Base-by-base conservation (phyloP, 306 rosid genomes). In the Malus orientalis region DNA sequence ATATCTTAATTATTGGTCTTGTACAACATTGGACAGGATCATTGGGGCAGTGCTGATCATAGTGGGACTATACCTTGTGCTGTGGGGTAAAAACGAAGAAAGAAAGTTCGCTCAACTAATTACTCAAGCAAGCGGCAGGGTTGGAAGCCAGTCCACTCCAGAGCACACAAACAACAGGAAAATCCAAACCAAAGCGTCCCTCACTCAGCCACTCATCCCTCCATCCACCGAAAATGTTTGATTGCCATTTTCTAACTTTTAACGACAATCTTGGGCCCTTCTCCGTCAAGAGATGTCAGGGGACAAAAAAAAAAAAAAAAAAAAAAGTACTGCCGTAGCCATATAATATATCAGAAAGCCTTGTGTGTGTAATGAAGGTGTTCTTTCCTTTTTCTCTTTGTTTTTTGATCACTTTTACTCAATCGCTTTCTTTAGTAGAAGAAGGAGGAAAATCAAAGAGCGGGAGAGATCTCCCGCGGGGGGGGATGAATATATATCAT, bases 1-100 rank as follows among this genome's bases (percentile, higher is more conserved):
- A 64, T 75, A 64, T 36, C 55, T 49, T 49, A 49, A 49, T 14
- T 49, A 49, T 14, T 49, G 55, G 20, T 15, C 55, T 1, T 49
- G 20, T 49, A 49, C 8, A 49, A 59, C 2, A 27, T 62, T 65
- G 81, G 68, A 71, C 82, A 95, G 99, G 91, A 92, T 95, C 57
- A 90, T 95, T 60, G 99, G 99, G 75, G 99, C 99, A 67, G 85
- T 81, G 61, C 71, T 92, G 88, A 95, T 95, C 79, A 83, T 95
- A 38, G 74, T 75, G 70, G 99, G 99, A 69, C 81, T 95, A 32
- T 95, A 95, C 86, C 73, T 89, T 13, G 99, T 95, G 38, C 69
- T 95, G 84, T 95, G 97, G 97, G 99, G 99, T 6, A 95, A 92
- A 87, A 90, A 23, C 20, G 90, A 90, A 84, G 99, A 95, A 71